Percentiles rank a stretch among this genome's conserved stretches.
Conservation (phyloP, 139 green algal species). For the Chlamydomonas eustigma region DNA sequence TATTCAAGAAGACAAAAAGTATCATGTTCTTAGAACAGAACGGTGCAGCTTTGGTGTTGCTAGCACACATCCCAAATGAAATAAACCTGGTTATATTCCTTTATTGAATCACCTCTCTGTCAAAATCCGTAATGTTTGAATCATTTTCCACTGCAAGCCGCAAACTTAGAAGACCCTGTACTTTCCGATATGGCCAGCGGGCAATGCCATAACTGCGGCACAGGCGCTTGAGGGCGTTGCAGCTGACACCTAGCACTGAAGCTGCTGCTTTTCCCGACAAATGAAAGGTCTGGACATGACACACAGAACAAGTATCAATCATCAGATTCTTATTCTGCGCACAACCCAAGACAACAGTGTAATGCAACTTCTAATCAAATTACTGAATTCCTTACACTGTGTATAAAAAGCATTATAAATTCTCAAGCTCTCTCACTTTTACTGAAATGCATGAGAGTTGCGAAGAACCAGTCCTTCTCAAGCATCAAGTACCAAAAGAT, state of each 20-base stretch:
- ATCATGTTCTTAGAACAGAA: no score
- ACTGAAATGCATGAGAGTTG: neutral
- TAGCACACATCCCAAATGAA: neutral
- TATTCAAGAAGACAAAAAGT: neutral
- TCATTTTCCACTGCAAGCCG: neutral
- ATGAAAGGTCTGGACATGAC: no score
- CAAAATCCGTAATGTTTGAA: neutral
- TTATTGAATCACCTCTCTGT: neutral
- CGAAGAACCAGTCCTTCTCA: no score
- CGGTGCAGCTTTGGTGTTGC: no score
- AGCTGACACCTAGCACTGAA: neutral
- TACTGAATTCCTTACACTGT: neutral
- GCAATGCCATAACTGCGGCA: neutral
- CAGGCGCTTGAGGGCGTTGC: neutral
- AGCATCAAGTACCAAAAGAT: no score
- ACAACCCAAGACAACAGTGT: neutral
- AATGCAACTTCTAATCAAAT: neutral
- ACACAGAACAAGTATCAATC: no score
- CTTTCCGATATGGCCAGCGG: neutral
- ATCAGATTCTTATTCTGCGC: neutral
- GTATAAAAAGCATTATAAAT: neutral
- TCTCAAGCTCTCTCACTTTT: neutral
- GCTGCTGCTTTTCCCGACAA: neutral
- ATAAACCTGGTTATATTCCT: neutral
- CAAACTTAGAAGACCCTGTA: neutral